These are phyloP conservation scores for Penicillium griseofulvum DNA, from an alignment of 2,329 filamentous ascomycete genomes.

Conservation along the genomic window DNA sequence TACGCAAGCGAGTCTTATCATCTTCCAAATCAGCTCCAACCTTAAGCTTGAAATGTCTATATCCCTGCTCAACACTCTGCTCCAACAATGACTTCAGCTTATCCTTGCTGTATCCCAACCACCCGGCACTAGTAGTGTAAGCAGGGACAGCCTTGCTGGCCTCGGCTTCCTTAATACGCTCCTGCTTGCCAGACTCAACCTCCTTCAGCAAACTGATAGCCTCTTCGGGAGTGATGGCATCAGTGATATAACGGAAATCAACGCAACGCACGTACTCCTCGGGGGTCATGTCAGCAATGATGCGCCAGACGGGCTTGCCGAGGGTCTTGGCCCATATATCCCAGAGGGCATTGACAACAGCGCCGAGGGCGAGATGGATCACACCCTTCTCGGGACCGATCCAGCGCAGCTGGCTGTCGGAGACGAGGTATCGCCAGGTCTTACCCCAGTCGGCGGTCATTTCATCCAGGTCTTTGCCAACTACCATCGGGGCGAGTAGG, in stretches of 20 bases:
- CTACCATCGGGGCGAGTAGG: conserved; percentile 72
- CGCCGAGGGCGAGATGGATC: conserved; percentile 84
- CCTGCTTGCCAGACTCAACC: conserved; percentile 64
- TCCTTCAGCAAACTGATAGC: conserved; percentile 69
- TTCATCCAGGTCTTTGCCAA: conserved; percentile 70
- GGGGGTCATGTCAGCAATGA: conserved; percentile 85
- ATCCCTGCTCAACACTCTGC: conserved; percentile 74
- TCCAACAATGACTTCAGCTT: conserved; percentile 75
- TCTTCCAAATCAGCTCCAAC: conserved; percentile 72
- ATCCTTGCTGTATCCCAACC: conserved; percentile 86
- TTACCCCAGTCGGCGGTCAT: conserved; percentile 79
- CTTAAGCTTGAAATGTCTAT: conserved; percentile 87
- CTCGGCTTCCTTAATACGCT: conserved; percentile 71
- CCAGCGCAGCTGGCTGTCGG: conserved; percentile 87
- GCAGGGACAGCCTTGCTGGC: conserved; percentile 75
- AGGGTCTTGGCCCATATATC: conserved; percentile 91
- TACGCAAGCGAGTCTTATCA: conserved; percentile 67
- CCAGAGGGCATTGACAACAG: conserved; percentile 89
- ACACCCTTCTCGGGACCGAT: conserved; percentile 93
- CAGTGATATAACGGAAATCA: conserved; percentile 92
- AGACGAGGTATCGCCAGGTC: conserved; percentile 89
- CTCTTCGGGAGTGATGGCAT: conserved; percentile 85
- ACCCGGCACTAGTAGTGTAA: conserved; percentile 86
- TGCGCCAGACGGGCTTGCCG: conserved; percentile 83
- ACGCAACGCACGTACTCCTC: conserved; percentile 85